phyloP scores from a whole-genome alignment of 192 early-diverging fungal species.

The Umbelopsis ramanniana region DNA sequence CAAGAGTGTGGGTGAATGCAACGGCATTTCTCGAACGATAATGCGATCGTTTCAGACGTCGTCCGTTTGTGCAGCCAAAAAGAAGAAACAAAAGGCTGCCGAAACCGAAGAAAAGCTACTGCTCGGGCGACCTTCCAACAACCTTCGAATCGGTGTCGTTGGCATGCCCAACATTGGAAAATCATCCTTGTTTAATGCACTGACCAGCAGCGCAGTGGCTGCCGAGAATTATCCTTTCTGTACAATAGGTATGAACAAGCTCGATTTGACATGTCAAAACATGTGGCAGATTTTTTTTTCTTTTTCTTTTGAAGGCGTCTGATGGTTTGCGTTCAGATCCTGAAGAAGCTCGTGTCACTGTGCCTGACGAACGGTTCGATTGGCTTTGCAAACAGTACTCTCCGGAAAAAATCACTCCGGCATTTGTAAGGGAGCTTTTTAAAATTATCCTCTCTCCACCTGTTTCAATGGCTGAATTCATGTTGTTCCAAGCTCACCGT shows the following conservation, averaged over 20 bases:
- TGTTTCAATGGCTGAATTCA: background rate
- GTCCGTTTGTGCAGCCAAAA: background rate
- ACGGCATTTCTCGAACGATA: background rate
- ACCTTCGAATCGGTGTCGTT: slow-evolving; percentile 93
- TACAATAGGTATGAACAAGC: slow-evolving; percentile 66
- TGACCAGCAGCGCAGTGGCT: slow-evolving; percentile 68
- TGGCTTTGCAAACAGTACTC: slow-evolving; percentile 75
- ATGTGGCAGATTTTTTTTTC: background rate
- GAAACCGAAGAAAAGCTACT: slow-evolving; percentile 69
- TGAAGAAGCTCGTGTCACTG: slow-evolving; percentile 86
- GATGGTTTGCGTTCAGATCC: slow-evolving; percentile 62
- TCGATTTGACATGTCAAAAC: no score
- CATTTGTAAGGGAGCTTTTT: slow-evolving; percentile 48
- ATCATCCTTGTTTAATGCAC: slow-evolving; percentile 86
- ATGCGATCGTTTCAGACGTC: background rate
- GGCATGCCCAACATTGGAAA: slow-evolving; percentile 98
- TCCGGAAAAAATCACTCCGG: slow-evolving; percentile 68
- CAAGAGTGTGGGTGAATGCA: background rate
- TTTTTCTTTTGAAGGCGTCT: background rate
- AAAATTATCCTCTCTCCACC: slow-evolving; percentile 2
- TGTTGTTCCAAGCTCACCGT: slow-evolving; percentile 71
- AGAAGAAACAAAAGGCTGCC: slow-evolving; percentile 4
- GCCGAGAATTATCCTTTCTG: slow-evolving; percentile 99
- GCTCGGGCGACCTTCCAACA: slow-evolving; percentile 85
- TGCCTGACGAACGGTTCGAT: slow-evolving; percentile 90